Evolutionary conservation across 2,329 filamentous ascomycete genomes (phyloP).

Genomic region (Fusarium sp.): DNA sequence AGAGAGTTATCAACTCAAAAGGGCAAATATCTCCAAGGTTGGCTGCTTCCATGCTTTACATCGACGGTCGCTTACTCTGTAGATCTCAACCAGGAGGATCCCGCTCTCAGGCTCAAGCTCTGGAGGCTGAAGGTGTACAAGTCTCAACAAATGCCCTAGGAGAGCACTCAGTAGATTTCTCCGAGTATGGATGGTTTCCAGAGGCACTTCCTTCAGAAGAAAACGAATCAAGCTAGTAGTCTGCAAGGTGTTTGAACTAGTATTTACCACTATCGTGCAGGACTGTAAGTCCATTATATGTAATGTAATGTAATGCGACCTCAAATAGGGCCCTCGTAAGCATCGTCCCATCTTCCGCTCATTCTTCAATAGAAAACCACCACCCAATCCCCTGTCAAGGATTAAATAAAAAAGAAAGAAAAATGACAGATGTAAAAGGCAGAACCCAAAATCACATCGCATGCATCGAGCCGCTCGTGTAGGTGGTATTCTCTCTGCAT

Average conservation of each 20-base stretch:
- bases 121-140: conserved; percentile 63
- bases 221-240: conserved; percentile 12
- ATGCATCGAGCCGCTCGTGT: conserved; percentile 44
- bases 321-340: conserved; percentile 38
- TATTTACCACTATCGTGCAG: conserved; percentile 46
- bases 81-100: conserved; percentile 63
- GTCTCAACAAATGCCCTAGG: conserved; percentile 62
- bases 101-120: conserved; percentile 61
- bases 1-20: conserved; percentile 89
- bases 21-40: conserved; percentile 88
- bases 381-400: conserved; percentile 25
- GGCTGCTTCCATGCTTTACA: not conserved
- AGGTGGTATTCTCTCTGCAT: conserved; percentile 39
- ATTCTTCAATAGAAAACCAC: conserved; percentile 33
- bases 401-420: conserved; percentile 35
- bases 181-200: conserved; percentile 67
- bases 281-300: conserved; percentile 36
- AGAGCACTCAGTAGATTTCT: conserved; percentile 63
- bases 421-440: conserved; percentile 37
- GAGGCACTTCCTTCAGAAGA: conserved; percentile 59
- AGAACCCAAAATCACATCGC: conserved; percentile 38
- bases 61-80: not conserved
- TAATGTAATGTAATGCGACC: conserved; percentile 45
- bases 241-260: conserved; percentile 38
- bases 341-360: conserved; percentile 46